Evolutionary conservation across 1,284 basidiomycete species (phyloP).

Genomic region (Ganoderma multipileum): DNA sequence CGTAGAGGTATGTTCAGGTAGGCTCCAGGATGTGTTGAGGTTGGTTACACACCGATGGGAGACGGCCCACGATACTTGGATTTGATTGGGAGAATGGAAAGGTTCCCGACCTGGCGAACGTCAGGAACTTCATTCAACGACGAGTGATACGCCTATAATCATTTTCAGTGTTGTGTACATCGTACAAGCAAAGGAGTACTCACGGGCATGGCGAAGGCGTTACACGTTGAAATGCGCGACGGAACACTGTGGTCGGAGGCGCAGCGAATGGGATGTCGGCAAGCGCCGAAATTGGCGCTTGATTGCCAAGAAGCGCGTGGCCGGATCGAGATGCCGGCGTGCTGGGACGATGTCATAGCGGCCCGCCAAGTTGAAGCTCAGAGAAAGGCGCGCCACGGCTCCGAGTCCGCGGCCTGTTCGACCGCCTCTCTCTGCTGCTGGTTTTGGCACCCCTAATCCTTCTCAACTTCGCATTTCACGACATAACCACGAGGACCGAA

Average conservation of each 20-base stretch:
- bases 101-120: slow-evolving; percentile 87
- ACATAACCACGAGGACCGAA: neutral
- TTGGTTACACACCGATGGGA: slow-evolving; percentile 65
- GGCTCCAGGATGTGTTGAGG: neutral
- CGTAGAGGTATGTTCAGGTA: neutral
- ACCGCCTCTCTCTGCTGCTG: neutral
- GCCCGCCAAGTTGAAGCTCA: neutral
- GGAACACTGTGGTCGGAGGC: slow-evolving; percentile 5
- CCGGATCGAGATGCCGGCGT: slow-evolving; percentile 14
- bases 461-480: neutral
- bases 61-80: slow-evolving; percentile 94
- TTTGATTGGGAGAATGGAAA: slow-evolving; percentile 90
- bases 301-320: slow-evolving; percentile 10
- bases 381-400: too few species aligned
- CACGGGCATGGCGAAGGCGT: slow-evolving; percentile 59
- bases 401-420: neutral
- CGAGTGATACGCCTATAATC: slow-evolving; percentile 91
- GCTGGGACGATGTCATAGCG: slow-evolving; percentile 21
- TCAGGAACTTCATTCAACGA: slow-evolving; percentile 90
- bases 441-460: neutral
- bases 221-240: neutral
- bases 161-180: neutral
- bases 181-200: slow-evolving; percentile 37
- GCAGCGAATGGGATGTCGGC: slow-evolving; percentile 17
- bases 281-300: neutral